Conservation (phyloP, 345 rosid genomes). For the Sonneratia caseolaris region DNA sequence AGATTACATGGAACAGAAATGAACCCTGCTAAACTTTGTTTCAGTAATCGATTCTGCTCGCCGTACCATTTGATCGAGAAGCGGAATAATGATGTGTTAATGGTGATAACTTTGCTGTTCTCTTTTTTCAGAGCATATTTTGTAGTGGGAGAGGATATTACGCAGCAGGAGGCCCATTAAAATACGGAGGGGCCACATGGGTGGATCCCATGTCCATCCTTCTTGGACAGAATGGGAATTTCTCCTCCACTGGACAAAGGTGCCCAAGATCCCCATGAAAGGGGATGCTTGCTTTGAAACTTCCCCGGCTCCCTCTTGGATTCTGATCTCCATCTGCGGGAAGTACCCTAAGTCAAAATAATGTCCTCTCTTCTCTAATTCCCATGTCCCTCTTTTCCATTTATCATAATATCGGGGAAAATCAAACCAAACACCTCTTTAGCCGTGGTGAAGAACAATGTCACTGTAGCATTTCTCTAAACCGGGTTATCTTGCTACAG, state of each 20-base stretch:
- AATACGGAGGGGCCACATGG: conserved; percentile 17
- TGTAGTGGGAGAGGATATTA: conserved; percentile 22
- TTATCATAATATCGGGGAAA: no score
- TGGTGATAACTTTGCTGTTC: neutral
- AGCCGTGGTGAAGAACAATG: no score
- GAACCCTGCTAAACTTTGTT: neutral
- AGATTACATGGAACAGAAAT: neutral
- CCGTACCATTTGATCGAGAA: neutral
- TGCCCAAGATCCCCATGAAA: neutral
- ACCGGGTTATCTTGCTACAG: no score
- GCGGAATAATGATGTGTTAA: neutral
- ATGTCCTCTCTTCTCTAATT: neutral
- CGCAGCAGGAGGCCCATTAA: conserved; percentile 16
- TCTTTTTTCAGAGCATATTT: conserved; percentile 2
- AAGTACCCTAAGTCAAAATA: neutral
- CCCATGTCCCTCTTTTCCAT: no score
- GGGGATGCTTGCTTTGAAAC: neutral
- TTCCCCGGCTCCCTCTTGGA: neutral
- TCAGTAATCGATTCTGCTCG: neutral
- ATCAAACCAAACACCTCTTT: no score
- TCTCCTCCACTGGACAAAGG: neutral
- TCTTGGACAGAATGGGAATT: neutral
- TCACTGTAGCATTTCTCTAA: no score
- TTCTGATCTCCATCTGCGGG: neutral
- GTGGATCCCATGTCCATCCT: neutral